Conservation (phyloP, 805 yeast genomes). For the Candida sphagnicola region DNA sequence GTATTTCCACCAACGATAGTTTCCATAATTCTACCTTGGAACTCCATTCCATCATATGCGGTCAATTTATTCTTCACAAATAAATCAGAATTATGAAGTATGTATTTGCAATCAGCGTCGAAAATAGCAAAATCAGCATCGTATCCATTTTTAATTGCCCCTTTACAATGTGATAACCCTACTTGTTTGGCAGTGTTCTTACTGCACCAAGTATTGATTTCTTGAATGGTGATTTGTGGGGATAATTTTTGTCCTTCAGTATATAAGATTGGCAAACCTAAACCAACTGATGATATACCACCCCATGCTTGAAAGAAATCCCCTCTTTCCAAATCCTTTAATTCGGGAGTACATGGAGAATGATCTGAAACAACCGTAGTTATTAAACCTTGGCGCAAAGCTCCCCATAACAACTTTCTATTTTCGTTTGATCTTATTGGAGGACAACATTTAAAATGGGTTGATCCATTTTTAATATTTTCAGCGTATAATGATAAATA, state of each 20-base stretch:
- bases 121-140: slow-evolving; percentile 90
- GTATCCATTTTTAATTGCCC: slow-evolving; percentile 64
- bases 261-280: slow-evolving; percentile 78
- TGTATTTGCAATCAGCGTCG: slow-evolving; percentile 54
- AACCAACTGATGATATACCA: slow-evolving; percentile 89
- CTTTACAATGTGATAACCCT: slow-evolving; percentile 71
- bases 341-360: slow-evolving; percentile 91
- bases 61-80: slow-evolving; percentile 84
- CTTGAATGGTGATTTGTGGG: slow-evolving; percentile 50
- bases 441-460: slow-evolving; percentile 92
- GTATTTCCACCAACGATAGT: slow-evolving; percentile 75
- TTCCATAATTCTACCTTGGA: slow-evolving; percentile 73
- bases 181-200: slow-evolving; percentile 82
- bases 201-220: slow-evolving; percentile 77
- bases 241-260: slow-evolving; percentile 61
- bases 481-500: slow-evolving; percentile 79
- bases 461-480: slow-evolving; percentile 67
- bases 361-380: slow-evolving; percentile 92
- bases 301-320: slow-evolving; percentile 96
- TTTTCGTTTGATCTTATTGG: slow-evolving; percentile 81
- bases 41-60: slow-evolving; percentile 71
- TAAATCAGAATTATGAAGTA: slow-evolving; percentile 51
- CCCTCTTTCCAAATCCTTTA: slow-evolving; percentile 77
- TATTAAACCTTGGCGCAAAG: slow-evolving; percentile 59
- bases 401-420: slow-evolving; percentile 73